Evolutionary conservation across 345 rosid genomes (phyloP).

Genomic region (Litchi chinensis): DNA sequence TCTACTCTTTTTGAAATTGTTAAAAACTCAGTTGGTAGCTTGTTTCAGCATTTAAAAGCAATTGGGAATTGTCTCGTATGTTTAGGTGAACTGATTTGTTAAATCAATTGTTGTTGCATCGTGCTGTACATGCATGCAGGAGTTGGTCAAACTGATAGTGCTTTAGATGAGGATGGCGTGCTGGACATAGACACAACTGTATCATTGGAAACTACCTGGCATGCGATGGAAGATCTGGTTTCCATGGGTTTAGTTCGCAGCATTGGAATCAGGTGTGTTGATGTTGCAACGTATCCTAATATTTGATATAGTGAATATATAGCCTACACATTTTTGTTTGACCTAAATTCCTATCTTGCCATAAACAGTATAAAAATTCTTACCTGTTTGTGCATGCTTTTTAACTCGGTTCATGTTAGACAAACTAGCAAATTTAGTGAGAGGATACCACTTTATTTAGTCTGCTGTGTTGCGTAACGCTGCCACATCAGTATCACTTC

Average conservation of each 20-base stretch:
- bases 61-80: background rate
- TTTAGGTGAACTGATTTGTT: background rate
- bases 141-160: constrained; percentile 73
- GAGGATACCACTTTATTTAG: background rate
- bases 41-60: background rate
- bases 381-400: background rate
- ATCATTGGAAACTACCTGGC: constrained; percentile 90
- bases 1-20: background rate
- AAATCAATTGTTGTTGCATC: background rate
- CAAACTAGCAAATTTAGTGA: background rate
- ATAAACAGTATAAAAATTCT: background rate
- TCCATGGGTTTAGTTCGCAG: constrained; percentile 82
- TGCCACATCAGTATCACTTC: background rate
- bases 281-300: background rate
- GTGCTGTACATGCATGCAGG: constrained; percentile 36
- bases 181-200: constrained; percentile 78
- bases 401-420: background rate
- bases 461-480: background rate
- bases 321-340: background rate
- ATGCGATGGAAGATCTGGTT: constrained; percentile 84
- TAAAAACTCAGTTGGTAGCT: background rate
- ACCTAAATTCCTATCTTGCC: background rate
- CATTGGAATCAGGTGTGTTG: constrained; percentile 70
- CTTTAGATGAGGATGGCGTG: constrained; percentile 71
- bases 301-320: background rate